These are phyloP conservation scores for Microascus cirrosus DNA, from an alignment of 2,329 filamentous ascomycete species.

Conservation along the genomic window DNA sequence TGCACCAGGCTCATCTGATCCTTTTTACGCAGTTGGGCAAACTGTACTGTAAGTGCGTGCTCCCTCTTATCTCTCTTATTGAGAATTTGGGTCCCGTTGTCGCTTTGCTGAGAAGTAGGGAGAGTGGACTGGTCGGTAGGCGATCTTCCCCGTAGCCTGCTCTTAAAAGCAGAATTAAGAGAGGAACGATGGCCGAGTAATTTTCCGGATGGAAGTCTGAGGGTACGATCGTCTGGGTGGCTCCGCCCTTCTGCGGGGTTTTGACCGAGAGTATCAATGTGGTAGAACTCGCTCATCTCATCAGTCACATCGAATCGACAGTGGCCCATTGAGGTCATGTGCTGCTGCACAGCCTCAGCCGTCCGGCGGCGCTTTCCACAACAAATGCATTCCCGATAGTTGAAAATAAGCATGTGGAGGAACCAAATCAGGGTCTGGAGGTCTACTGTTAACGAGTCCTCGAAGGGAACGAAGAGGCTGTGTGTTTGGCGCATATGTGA, in stretches of 20 bases:
- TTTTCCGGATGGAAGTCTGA: conserved; percentile 14
- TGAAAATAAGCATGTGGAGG: conserved; percentile 33
- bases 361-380: conserved; percentile 32
- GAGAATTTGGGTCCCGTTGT: not conserved
- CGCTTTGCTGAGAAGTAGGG: not conserved
- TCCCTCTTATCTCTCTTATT: not conserved
- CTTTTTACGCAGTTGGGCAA: conserved; percentile 6
- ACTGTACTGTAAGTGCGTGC: not conserved
- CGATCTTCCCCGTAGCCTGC: not conserved
- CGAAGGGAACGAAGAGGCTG: conserved; percentile 29
- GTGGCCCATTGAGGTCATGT: conserved; percentile 37
- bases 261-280: conserved; percentile 11
- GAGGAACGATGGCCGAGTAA: conserved; percentile 9
- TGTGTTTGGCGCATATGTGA: conserved; percentile 37
- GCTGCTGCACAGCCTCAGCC: conserved; percentile 33
- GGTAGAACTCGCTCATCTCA: conserved; percentile 25
- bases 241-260: not conserved
- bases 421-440: conserved; percentile 33
- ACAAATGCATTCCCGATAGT: conserved; percentile 36
- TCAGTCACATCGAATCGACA: conserved; percentile 27
- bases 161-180: conserved; percentile 5
- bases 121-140: not conserved
- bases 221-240: conserved; percentile 14
- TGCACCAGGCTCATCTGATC: conserved; percentile 12
- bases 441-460: conserved; percentile 28